A percentile compares a stretch with the other conserved stretches of the same genome.
These are phyloP conservation scores for Lichtheimia ramosa DNA, from an alignment of 371 early-diverging fungal species.

Conservation along the genomic window DNA sequence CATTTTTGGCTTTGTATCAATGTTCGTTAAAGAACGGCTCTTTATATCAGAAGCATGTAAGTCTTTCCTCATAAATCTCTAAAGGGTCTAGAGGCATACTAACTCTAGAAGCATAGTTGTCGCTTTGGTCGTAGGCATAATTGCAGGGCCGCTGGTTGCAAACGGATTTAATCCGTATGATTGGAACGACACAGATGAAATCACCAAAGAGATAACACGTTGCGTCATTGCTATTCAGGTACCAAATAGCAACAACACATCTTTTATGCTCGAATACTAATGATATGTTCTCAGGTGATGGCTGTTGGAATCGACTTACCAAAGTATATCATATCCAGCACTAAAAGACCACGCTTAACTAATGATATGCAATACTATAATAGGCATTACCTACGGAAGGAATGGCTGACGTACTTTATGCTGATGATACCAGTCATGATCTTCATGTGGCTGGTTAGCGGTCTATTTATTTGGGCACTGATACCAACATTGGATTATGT, in stretches of 20 bases:
- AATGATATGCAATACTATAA: neutral
- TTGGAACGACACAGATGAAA: constrained; percentile 49
- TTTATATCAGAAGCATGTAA: constrained; percentile 90
- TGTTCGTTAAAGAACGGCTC: constrained; percentile 88
- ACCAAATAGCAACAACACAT: constrained; percentile 3
- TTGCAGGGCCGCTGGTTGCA: constrained; percentile 74
- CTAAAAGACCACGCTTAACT: constrained; percentile 1
- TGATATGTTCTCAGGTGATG: constrained; percentile 63
- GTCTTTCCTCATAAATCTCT: constrained; percentile 10
- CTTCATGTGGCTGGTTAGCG: constrained; percentile 84
- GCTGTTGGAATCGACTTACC: constrained; percentile 85
- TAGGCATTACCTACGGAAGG: constrained; percentile 55
- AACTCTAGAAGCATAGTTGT: constrained; percentile 54
- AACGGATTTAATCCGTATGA: constrained; percentile 63
- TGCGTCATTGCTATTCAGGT: constrained; percentile 82
- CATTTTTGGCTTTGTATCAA: constrained; percentile 85
- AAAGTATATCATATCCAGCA: constrained; percentile 38
- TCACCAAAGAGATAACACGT: constrained; percentile 74
- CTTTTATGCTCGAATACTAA: neutral
- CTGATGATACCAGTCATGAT: constrained; percentile 87
- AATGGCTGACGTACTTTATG: constrained; percentile 71
- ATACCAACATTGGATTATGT: constrained; percentile 68
- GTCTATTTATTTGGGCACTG: constrained; percentile 65
- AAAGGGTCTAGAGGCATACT: neutral
- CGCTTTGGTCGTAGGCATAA: constrained; percentile 85